Evolutionary conservation across 176 grass and related monocot species (phyloP), one percentile per base, ranked within the genome.

Genomic region (Saccharum spontaneum): DNA sequence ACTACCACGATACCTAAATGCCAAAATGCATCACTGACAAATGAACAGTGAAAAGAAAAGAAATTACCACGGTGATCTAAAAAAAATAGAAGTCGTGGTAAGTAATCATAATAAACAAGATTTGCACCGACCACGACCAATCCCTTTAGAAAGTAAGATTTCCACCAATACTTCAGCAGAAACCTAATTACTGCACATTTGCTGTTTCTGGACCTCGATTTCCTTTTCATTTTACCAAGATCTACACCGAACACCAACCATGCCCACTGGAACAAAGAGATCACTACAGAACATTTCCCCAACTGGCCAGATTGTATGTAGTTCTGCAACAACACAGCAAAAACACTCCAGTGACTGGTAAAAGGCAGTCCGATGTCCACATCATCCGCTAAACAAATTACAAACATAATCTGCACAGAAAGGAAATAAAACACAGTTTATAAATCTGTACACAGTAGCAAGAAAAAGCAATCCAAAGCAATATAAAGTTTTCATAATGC

Each of bases 251-350:
- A 20, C 34, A 26, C 6, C 49, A 72, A 55, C 63, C 76, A 69
- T 77, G 33, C 70, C 76, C 85, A 66, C 81, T 24, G 22, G 52
- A 87, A 84, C 61, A 54, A 43, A 67, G 57, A 28, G 61, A 67
- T 90, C 68, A 87, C 54, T 87, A 90, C 81, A 90, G 20, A 80
- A 84, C 33, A 75, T 62, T 76, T 81, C 79, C 18, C 81, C 76
- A 82, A 65, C 34, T 84, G 62, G 77, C 76, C 41, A 70, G 61
- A 84, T 80, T 17, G 70, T 80, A 82, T 52, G 76, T 66, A 76
- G 41, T 80, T 83, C 81, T 71, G 81, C 36, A 80, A 75, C 60
- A 73, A 30, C 49, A 28, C n/a, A 71, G 24, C 40, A 61, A 74
- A 66, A 72, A 60, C 22, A 73, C 39, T 79, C 75, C 80, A 37